A percentile compares a stretch with the other conserved stretches of the same genome.
Conservation (phyloP, 2,329 filamentous ascomycete genomes). For the Venturia nashicola region DNA sequence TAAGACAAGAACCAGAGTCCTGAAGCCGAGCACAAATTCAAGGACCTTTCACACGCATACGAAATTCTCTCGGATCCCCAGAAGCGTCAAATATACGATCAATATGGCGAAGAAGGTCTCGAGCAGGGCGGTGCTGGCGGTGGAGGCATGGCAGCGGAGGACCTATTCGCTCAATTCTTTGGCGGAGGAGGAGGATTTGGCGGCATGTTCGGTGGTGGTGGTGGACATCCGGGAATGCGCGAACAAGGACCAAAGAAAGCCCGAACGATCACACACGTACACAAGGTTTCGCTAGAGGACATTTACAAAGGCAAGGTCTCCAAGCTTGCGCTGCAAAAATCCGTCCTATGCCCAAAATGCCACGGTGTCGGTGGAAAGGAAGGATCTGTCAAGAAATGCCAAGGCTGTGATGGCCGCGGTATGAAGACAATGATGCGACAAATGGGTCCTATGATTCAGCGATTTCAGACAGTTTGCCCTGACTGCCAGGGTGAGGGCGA, state of each 20-base stretch:
- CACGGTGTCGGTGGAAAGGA: conserved; percentile 93
- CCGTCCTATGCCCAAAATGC: conserved; percentile 91
- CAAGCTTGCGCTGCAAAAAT: conserved; percentile 93
- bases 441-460: conserved; percentile 99
- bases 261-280: conserved; percentile 92
- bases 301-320: conserved; percentile 97
- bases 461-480: conserved; percentile 97
- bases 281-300: conserved; percentile 96
- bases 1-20: conserved; percentile 96
- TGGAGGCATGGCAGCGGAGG: conserved; percentile 86
- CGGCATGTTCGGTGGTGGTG: conserved; percentile 53
- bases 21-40: conserved; percentile 93
- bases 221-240: conserved; percentile 58
- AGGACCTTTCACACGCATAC: conserved; percentile 91
- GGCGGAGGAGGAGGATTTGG: conserved; percentile 59
- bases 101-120: conserved; percentile 93
- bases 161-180: conserved; percentile 96
- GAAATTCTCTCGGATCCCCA: conserved; percentile 86
- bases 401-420: conserved; percentile 81
- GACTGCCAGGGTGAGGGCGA: conserved; percentile 98
- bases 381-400: conserved; percentile 87
- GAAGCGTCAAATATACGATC: conserved; percentile 87
- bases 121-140: conserved; percentile 69
- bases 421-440: conserved; percentile 99
- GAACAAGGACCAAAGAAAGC: conserved; percentile 79